Percentiles rank a stretch among this genome's conserved stretches.
These are phyloP conservation scores for Penium margaritaceum DNA, from an alignment of 139 green algal genomes.

Conservation along the genomic window DNA sequence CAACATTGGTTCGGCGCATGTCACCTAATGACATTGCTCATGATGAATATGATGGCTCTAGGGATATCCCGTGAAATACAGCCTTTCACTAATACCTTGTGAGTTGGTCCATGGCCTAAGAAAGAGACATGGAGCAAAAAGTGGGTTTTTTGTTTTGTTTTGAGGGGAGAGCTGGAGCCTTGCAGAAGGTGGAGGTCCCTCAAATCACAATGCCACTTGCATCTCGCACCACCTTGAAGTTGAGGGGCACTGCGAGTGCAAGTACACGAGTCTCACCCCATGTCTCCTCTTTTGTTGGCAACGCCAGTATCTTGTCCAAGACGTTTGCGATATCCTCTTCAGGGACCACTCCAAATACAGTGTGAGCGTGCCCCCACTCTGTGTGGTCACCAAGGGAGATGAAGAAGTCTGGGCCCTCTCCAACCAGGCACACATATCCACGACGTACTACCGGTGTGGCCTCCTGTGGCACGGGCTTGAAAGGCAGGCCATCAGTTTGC, in stretches of 20 bases:
- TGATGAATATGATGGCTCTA: no score
- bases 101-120: no score
- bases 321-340: slow-evolving; percentile 24
- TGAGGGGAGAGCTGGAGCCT: no score
- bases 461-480: slow-evolving; percentile 15
- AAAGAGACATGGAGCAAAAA: no score
- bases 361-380: slow-evolving; percentile 47
- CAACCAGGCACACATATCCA: slow-evolving; percentile 48
- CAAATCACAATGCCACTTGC: neutral
- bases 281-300: slow-evolving; percentile 20
- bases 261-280: slow-evolving; percentile 48
- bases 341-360: slow-evolving; percentile 49
- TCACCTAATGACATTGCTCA: no score
- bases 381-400: slow-evolving; percentile 46
- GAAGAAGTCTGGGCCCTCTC: slow-evolving; percentile 51
- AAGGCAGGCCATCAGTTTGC: slow-evolving; percentile 24
- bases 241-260: slow-evolving; percentile 34
- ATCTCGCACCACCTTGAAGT: slow-evolving; percentile 14
- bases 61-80: no score
- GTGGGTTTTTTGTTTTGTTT: no score
- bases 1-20: no score
- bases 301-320: slow-evolving; percentile 29
- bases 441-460: slow-evolving; percentile 26
- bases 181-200: no score
- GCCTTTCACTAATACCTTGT: no score